These are phyloP conservation scores for Discostella stelligera DNA, from an alignment of 352 stramenopile genomes.

Conservation along the genomic window DNA sequence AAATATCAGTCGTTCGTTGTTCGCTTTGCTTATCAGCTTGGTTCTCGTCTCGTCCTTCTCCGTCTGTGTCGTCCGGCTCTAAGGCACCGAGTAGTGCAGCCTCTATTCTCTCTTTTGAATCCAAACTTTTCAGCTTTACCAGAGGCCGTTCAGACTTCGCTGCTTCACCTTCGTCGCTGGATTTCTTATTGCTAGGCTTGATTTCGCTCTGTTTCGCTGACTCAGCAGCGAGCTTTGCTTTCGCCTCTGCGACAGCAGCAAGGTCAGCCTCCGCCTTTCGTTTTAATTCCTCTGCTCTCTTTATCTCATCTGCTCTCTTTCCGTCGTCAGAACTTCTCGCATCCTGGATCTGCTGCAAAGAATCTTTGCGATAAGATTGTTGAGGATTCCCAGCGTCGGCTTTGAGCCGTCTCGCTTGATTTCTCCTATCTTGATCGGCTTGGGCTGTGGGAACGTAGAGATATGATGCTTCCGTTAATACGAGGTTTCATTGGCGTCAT, in stretches of 20 bases:
- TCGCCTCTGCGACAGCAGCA: constrained; percentile 7
- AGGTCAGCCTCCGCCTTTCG: constrained; percentile 32
- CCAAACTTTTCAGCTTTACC: not conserved
- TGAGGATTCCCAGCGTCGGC: constrained; percentile 23
- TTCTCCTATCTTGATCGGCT: constrained; percentile 37
- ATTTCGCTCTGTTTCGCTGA: not conserved
- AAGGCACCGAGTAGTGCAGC: constrained; percentile 3
- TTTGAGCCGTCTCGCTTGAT: constrained; percentile 25
- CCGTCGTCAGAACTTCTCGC: constrained; percentile 6
- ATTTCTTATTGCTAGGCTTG: not conserved
- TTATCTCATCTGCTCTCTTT: constrained; percentile 22
- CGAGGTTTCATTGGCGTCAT: not conserved
- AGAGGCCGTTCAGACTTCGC: not conserved
- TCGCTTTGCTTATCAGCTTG: constrained; percentile 6
- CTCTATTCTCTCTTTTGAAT: constrained; percentile 7
- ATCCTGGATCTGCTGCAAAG: not conserved
- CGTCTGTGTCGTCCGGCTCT: not conserved
- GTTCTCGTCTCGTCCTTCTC: constrained; percentile 2
- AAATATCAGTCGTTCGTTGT: not conserved
- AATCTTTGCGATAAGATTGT: constrained; percentile 10
- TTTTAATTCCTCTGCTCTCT: constrained; percentile 24
- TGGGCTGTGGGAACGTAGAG: constrained; percentile 18
- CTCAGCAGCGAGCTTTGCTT: constrained; percentile 12
- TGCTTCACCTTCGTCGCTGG: constrained; percentile 3
- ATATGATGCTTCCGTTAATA: not conserved